These are phyloP conservation scores for Heterococcus sp. DNA, from an alignment of 108 stramenopile genomes.

Conservation along the genomic window DNA sequence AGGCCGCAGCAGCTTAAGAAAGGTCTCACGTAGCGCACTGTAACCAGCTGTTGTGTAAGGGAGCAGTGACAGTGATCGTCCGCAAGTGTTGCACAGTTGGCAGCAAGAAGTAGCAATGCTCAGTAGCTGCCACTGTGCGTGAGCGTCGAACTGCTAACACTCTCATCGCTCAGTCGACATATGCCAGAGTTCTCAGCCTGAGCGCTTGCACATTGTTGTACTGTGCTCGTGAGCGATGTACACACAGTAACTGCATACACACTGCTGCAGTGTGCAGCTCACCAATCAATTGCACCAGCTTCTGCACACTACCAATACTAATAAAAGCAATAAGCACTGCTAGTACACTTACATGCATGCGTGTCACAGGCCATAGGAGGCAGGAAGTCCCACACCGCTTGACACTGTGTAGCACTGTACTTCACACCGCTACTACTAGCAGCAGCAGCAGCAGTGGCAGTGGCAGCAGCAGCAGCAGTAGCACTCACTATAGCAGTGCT, in stretches of 20 bases:
- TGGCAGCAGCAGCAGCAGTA: slow-evolving; percentile 37
- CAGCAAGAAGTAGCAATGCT: slow-evolving; percentile 6
- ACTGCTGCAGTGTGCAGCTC: too few species aligned
- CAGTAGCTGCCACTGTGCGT: background rate
- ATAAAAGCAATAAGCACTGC: background rate
- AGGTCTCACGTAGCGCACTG: slow-evolving; percentile 43
- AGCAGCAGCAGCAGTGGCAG: background rate
- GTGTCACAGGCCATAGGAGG: slow-evolving; percentile 36
- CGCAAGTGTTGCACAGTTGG: slow-evolving; percentile 35
- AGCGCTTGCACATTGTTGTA: too few species aligned
- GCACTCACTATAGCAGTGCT: too few species aligned
- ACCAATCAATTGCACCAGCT: too few species aligned
- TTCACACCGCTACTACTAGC: background rate
- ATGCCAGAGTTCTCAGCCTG: too few species aligned
- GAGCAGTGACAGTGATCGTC: background rate
- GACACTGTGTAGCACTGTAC: slow-evolving; percentile 28
- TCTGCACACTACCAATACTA: too few species aligned
- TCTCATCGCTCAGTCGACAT: too few species aligned
- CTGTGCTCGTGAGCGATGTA: too few species aligned
- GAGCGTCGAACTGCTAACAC: background rate
- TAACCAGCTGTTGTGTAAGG: background rate
- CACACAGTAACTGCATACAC: too few species aligned
- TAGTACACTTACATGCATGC: background rate
- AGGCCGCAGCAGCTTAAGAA: slow-evolving; percentile 56
- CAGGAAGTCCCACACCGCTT: slow-evolving; percentile 42